phyloP scores from a whole-genome alignment of 225 moss, liverwort and hornwort genomes.

The Physcomitrium patens region DNA sequence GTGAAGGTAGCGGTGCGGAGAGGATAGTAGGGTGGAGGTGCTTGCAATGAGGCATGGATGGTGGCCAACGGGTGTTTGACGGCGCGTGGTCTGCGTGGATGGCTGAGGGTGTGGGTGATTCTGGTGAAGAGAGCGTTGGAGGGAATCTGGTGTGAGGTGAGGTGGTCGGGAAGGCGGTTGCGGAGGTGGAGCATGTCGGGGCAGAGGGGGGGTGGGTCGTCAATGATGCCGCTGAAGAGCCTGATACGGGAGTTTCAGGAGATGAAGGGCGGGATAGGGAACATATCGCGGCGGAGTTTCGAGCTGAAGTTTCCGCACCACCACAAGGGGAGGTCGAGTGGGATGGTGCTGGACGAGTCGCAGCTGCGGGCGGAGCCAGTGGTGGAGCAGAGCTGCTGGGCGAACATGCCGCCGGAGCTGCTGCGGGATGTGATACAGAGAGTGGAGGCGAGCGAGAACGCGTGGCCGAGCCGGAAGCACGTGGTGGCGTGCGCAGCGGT shows the following conservation, averaged over 20 bases:
- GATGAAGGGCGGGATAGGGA: constrained; percentile 99
- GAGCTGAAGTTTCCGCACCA: constrained; percentile 90
- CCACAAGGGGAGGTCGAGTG: constrained; percentile 85
- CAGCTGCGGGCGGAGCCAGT: constrained; percentile 71
- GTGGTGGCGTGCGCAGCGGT: constrained; percentile 97
- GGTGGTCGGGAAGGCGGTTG: constrained; percentile 35
- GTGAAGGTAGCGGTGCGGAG: constrained; percentile 11
- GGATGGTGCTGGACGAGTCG: constrained; percentile 90
- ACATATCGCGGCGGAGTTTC: constrained; percentile 94
- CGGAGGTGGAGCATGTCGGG: constrained; percentile 58
- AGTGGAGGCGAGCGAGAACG: constrained; percentile 93
- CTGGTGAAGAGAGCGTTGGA: constrained; percentile 50
- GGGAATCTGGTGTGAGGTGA: constrained; percentile 59
- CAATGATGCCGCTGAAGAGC: constrained; percentile 98
- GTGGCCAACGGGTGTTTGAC: constrained; percentile 54
- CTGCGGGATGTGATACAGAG: constrained; percentile 94
- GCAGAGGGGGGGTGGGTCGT: constrained; percentile 56
- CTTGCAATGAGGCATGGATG: constrained; percentile 64
- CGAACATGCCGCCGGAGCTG: constrained; percentile 96
- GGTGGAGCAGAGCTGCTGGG: constrained; percentile 97
- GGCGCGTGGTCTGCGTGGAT: constrained; percentile 54
- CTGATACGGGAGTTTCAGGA: constrained; percentile 91
- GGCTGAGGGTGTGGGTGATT: constrained; percentile 55
- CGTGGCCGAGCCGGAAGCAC: constrained; percentile 90
- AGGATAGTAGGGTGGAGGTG: constrained; percentile 14